phyloP scores from a whole-genome alignment of 495 filamentous ascomycete species.

The Aspergillus kassunensis region DNA sequence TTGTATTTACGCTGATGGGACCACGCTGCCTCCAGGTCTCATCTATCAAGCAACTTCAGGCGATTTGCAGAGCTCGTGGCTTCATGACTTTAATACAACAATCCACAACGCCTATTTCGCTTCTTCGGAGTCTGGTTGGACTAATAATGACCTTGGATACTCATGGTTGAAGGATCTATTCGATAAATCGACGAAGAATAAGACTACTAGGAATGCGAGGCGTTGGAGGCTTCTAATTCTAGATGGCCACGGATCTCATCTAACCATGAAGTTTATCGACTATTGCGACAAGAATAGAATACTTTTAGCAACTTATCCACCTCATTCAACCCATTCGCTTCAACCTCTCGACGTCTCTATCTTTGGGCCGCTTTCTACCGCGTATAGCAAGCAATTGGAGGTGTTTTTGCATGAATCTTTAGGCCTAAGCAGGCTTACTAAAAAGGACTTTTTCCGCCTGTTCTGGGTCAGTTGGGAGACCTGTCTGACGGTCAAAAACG shows the following conservation, averaged over 20 bases:
- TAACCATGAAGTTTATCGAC: conserved; percentile 7
- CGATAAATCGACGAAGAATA: conserved; percentile 2
- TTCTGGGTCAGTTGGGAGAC: neutral
- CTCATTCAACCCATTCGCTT: conserved; percentile 2
- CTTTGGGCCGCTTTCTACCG: neutral
- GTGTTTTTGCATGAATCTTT: neutral
- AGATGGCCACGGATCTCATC: neutral
- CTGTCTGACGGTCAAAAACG: no score
- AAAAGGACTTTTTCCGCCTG: neutral
- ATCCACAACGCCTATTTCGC: conserved; percentile 1
- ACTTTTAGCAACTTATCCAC: neutral
- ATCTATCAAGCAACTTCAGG: neutral
- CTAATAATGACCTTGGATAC: neutral
- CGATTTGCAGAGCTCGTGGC: conserved; percentile 3
- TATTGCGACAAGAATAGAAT: conserved; percentile 5
- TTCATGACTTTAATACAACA: conserved; percentile 4
- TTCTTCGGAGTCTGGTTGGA: neutral
- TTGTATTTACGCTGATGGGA: conserved; percentile 4
- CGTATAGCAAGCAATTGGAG: neutral
- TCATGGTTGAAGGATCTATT: conserved; percentile 1
- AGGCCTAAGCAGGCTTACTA: neutral
- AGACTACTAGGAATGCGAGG: neutral
- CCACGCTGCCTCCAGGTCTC: neutral
- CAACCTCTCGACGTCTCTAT: conserved; percentile 2
- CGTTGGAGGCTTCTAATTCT: neutral